Evolutionary conservation across 2,329 filamentous ascomycete species (phyloP).

Genomic region (Orbilia brochopaga): DNA sequence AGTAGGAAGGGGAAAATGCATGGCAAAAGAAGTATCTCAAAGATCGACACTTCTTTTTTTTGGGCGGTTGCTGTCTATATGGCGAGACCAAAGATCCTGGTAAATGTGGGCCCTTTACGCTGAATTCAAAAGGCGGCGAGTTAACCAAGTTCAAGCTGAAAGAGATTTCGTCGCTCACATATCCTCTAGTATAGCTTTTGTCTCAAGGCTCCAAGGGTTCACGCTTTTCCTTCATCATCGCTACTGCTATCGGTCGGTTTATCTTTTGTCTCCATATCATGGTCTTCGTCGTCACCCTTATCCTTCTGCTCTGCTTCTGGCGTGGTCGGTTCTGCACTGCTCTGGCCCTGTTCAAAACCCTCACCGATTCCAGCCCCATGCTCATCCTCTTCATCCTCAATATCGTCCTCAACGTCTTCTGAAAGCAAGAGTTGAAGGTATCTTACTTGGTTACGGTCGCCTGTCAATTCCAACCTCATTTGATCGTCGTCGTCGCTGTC

Average conservation of each 20-base stretch:
- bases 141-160: constrained; percentile 38
- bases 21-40: constrained; percentile 4
- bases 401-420: constrained; percentile 54
- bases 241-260: constrained; percentile 26
- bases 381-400: constrained; percentile 55
- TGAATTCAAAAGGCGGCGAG: constrained; percentile 36
- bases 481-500: constrained; percentile 68
- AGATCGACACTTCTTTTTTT: constrained; percentile 10
- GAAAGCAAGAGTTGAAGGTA: constrained; percentile 53
- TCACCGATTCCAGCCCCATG: constrained; percentile 51
- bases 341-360: constrained; percentile 50
- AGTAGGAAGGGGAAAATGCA: constrained; percentile 5
- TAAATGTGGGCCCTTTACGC: constrained; percentile 44
- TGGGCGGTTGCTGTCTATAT: constrained; percentile 42
- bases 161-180: constrained; percentile 44
- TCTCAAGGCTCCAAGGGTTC: constrained; percentile 50
- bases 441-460: constrained; percentile 55
- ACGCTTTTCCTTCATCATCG: constrained; percentile 41
- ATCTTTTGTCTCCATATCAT: constrained; percentile 52
- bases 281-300: constrained; percentile 51
- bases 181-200: constrained; percentile 34
- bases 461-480: constrained; percentile 53
- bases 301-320: constrained; percentile 37
- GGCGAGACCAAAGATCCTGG: constrained; percentile 38
- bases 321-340: constrained; percentile 42